Percentiles rank a stretch among this genome's conserved stretches.
Evolutionary conservation across 768 basidiomycete species (phyloP).

Genomic region (Tulasnella sp.): DNA sequence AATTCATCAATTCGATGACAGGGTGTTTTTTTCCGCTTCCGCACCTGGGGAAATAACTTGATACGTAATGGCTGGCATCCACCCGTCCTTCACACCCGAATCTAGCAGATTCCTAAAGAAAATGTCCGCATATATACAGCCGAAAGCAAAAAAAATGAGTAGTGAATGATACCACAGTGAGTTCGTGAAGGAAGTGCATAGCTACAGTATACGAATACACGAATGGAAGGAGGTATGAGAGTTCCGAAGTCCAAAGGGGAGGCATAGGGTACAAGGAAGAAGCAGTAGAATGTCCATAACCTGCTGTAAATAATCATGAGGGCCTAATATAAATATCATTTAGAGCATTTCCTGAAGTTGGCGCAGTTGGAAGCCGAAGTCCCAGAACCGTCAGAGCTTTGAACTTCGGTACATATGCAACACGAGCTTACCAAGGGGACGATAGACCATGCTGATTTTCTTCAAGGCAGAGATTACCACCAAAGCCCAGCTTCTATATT

Average conservation of each 20-base stretch:
- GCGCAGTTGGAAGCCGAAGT: constrained; percentile 15
- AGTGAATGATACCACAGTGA: background rate
- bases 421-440: constrained; percentile 5
- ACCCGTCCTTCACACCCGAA: no score
- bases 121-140: background rate
- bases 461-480: constrained; percentile 3
- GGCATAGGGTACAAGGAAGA: background rate
- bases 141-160: background rate
- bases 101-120: background rate
- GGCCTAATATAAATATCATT: background rate
- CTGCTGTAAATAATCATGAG: no score
- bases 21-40: no score
- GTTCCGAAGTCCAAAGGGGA: background rate
- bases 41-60: no score
- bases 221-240: background rate
- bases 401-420: background rate
- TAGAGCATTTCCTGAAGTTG: constrained; percentile 16
- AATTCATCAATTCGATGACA: no score
- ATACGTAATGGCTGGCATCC: no score
- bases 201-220: no score
- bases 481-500: background rate
- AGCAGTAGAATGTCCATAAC: no score
- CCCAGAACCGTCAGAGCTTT: background rate
- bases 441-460: constrained; percentile 13
- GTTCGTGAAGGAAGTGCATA: background rate